phyloP scores from a whole-genome alignment of 225 moss, liverwort and hornwort species.

The Bryoerythrophyllum caledonicum region DNA sequence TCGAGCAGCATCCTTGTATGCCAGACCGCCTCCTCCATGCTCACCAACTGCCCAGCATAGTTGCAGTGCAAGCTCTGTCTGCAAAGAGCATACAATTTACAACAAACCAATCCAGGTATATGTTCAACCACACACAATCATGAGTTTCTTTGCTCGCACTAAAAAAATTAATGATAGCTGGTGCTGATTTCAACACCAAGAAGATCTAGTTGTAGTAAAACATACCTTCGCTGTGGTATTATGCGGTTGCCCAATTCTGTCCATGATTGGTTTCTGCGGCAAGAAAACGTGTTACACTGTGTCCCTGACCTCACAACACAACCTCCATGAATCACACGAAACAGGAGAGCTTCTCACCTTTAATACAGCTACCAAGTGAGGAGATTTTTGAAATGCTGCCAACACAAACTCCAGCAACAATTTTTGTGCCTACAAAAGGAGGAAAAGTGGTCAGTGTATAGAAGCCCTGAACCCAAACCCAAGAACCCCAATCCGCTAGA shows the following conservation, averaged over 20 bases:
- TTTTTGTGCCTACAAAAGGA: conserved; percentile 57
- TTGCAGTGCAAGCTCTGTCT: conserved; percentile 92
- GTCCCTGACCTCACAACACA: neutral
- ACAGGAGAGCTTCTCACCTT: conserved; percentile 45
- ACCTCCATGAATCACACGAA: conserved; percentile 1
- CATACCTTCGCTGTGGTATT: conserved; percentile 73
- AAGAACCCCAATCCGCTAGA: neutral
- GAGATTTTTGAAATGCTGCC: conserved; percentile 77
- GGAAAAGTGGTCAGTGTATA: neutral
- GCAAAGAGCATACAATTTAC: too few species aligned
- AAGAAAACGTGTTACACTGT: neutral
- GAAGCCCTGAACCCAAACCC: too few species aligned
- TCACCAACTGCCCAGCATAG: conserved; percentile 98
- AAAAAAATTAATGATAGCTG: neutral
- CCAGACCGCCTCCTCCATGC: conserved; percentile 86
- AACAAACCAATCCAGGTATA: neutral
- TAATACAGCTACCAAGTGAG: conserved; percentile 87
- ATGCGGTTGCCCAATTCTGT: conserved; percentile 88
- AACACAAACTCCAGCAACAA: conserved; percentile 76
- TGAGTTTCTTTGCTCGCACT: neutral
- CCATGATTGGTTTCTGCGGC: conserved; percentile 96
- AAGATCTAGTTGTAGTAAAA: conserved; percentile 1
- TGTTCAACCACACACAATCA: neutral
- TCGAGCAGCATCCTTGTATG: conserved; percentile 80
- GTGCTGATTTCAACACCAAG: neutral